A percentile compares a stretch with the other conserved stretches of the same genome.
These are phyloP conservation scores for Ceratocystis destructans DNA, from an alignment of 2,329 filamentous ascomycete genomes.

Conservation along the genomic window DNA sequence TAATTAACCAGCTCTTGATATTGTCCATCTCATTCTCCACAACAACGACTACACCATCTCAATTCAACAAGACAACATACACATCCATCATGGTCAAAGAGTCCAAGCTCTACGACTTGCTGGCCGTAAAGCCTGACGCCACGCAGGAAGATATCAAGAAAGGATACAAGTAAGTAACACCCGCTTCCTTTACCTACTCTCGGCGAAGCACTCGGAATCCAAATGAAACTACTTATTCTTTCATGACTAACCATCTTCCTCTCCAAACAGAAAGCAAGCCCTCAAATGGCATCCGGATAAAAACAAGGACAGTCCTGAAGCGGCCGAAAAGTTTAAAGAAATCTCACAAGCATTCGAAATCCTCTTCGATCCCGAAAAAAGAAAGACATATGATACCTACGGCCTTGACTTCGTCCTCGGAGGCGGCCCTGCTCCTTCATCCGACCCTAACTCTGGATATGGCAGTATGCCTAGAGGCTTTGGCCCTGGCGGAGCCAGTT, in stretches of 20 bases:
- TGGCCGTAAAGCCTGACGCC: conserved; percentile 65
- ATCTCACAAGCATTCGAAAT: conserved; percentile 97
- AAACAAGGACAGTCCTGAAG: conserved; percentile 79
- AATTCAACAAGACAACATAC: conserved; percentile 6
- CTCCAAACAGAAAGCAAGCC: conserved; percentile 55
- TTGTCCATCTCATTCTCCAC: not conserved
- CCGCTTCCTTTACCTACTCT: no score
- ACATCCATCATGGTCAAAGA: conserved; percentile 67
- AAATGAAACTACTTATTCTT: not conserved
- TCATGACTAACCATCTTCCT: not conserved
- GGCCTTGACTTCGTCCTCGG: conserved; percentile 85
- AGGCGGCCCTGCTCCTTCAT: conserved; percentile 57
- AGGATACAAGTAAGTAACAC: conserved; percentile 58
- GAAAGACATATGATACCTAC: conserved; percentile 87
- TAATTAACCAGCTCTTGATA: not conserved
- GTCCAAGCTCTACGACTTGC: conserved; percentile 84
- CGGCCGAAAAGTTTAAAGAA: conserved; percentile 94
- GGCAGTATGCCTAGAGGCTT: conserved; percentile 36
- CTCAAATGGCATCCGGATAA: conserved; percentile 95
- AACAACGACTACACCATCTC: not conserved
- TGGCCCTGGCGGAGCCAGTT: conserved; percentile 34
- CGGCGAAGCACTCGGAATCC: not conserved
- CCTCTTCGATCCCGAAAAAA: conserved; percentile 90
- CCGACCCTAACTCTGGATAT: conserved; percentile 38
- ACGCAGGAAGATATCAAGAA: conserved; percentile 95